Conservation (phyloP, 1,284 basidiomycete genomes). For the Phenoliferia sp. region DNA sequence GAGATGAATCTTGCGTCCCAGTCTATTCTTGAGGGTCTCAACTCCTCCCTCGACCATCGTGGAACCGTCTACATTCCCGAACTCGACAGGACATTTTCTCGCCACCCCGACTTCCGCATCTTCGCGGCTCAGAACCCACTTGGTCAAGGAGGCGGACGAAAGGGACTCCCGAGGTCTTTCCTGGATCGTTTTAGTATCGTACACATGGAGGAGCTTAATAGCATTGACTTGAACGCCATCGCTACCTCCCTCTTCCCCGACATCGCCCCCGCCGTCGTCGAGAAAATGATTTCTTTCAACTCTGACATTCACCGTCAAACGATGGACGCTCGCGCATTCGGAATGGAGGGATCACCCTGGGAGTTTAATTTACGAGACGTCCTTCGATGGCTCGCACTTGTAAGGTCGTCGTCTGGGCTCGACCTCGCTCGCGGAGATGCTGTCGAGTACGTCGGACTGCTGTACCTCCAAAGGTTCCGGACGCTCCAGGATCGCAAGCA, state of each 20-base stretch:
- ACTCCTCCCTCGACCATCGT: slow-evolving; percentile 93
- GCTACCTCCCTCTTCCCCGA: slow-evolving; percentile 70
- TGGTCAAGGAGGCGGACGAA: slow-evolving; percentile 92
- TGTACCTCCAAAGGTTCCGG: slow-evolving; percentile 87
- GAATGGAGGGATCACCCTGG: slow-evolving; percentile 85
- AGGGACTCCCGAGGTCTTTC: slow-evolving; percentile 95
- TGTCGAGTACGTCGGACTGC: slow-evolving; percentile 58
- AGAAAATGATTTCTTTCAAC: slow-evolving; percentile 72
- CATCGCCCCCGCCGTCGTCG: slow-evolving; percentile 54
- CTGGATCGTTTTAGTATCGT: slow-evolving; percentile 98
- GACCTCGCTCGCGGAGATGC: slow-evolving; percentile 58
- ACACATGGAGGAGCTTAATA: slow-evolving; percentile 79
- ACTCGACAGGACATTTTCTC: slow-evolving; percentile 78
- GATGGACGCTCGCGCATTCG: slow-evolving; percentile 64
- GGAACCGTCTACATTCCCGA: slow-evolving; percentile 95
- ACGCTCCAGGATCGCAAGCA: slow-evolving; percentile 59
- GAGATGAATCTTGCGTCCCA: slow-evolving; percentile 52
- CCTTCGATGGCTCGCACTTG: slow-evolving; percentile 69
- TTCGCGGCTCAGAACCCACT: slow-evolving; percentile 98
- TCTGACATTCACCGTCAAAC: slow-evolving; percentile 65
- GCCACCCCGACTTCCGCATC: slow-evolving; percentile 79
- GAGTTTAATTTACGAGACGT: slow-evolving; percentile 98
- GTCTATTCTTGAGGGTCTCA: slow-evolving; percentile 93
- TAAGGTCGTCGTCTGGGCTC: slow-evolving; percentile 50
- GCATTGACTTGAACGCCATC: slow-evolving; percentile 73